Conservation (phyloP, 2,329 filamentous ascomycete species). For the Leptographium lundbergii region DNA sequence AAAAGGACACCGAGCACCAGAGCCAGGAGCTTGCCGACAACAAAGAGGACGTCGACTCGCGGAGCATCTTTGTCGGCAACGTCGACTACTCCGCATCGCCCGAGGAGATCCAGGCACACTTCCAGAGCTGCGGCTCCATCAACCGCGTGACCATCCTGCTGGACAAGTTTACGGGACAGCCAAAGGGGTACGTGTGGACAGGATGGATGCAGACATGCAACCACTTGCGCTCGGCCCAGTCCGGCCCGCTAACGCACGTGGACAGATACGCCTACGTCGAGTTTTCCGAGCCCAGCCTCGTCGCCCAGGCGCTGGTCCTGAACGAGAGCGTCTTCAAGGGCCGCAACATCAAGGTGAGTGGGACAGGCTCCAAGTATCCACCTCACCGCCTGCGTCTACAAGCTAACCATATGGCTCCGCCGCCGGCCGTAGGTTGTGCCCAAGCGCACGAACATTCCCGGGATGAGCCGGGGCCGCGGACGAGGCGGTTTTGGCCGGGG, state of each 20-base stretch:
- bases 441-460: constrained; percentile 93
- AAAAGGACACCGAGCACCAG: constrained; percentile 73
- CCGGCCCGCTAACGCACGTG: not conserved
- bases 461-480: constrained; percentile 70
- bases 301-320: constrained; percentile 83
- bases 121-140: constrained; percentile 93
- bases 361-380: not conserved
- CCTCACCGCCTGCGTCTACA: not conserved
- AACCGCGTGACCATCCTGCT: constrained; percentile 95
- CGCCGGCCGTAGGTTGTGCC: constrained; percentile 45
- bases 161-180: constrained; percentile 97
- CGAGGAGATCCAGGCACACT: constrained; percentile 96
- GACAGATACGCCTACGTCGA: constrained; percentile 93
- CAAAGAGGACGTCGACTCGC: constrained; percentile 88
- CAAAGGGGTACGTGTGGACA: constrained; percentile 67
- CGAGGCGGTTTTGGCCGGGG: constrained; percentile 31
- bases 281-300: constrained; percentile 86
- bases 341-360: constrained; percentile 64
- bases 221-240: not conserved
- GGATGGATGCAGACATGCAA: not conserved
- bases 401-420: not conserved
- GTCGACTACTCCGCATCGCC: constrained; percentile 96
- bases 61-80: constrained; percentile 96
- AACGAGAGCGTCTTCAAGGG: constrained; percentile 96
- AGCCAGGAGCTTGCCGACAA: constrained; percentile 74